A percentile compares a stretch with the other conserved stretches of the same genome.
Evolutionary conservation across 2,329 filamentous ascomycete species (phyloP).

Genomic region (Orbilia ellipsospora): DNA sequence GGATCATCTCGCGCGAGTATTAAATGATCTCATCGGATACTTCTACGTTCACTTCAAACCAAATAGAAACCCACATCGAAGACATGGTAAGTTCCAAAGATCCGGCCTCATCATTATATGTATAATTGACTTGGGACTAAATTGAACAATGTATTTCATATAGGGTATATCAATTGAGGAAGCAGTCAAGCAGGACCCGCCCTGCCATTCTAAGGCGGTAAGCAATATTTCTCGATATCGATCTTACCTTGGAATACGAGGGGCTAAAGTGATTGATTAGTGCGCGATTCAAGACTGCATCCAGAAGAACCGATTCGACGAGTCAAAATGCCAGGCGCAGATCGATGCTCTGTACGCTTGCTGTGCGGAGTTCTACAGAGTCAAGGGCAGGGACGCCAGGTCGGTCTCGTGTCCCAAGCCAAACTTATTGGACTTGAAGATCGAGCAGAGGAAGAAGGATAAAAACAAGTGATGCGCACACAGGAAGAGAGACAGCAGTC

Average conservation of each 20-base stretch:
- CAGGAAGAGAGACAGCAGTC: too few species aligned
- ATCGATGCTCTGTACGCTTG: conserved; percentile 92
- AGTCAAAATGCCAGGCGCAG: conserved; percentile 80
- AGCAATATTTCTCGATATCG: not conserved
- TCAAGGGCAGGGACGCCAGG: conserved; percentile 78
- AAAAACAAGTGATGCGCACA: not conserved
- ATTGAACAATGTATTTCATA: not conserved
- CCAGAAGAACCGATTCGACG: conserved; percentile 83
- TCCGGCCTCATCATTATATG: too few species aligned
- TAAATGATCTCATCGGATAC: conserved; percentile 5
- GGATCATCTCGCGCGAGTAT: not conserved
- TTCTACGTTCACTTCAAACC: not conserved
- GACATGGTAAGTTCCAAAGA: not conserved
- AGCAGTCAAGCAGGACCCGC: conserved; percentile 44
- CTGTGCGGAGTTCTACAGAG: conserved; percentile 87
- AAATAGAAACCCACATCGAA: not conserved
- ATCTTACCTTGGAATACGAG: not conserved
- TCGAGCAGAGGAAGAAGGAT: conserved; percentile 75
- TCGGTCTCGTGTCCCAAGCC: conserved; percentile 88
- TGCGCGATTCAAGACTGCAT: conserved; percentile 75
- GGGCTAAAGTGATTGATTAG: conserved; percentile 6
- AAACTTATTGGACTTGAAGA: conserved; percentile 80
- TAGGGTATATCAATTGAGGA: conserved; percentile 48
- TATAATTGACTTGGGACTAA: not conserved
- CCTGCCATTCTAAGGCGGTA: conserved; percentile 51